Base-by-base conservation (phyloP, 805 yeast species). In the Candida dajiaensis region DNA sequence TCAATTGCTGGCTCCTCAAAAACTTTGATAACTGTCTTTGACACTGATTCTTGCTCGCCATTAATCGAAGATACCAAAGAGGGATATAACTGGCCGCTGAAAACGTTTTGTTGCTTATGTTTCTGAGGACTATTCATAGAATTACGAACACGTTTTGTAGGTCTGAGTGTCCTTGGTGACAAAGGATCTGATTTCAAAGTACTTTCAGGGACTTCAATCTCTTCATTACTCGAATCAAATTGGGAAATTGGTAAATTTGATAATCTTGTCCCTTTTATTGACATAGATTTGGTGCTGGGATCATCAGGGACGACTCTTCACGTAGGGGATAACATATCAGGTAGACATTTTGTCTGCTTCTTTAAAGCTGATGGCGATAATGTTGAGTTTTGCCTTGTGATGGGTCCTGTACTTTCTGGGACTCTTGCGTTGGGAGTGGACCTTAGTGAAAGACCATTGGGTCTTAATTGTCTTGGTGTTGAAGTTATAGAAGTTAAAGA, bases 181-280 rank as follows among this genome's bases (percentile, higher is more conserved):
- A n/a, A n/a, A n/a, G n/a, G 48, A 15, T 46, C 47, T 22, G 50
- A 36, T 15, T 53, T 33, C 2, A 54, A 54, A 7, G 61, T 55
- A 7, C 56, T 41, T 37, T 58, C 59, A 4, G 62, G 62, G 6
- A 55, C 49, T 3, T 31, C 38, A 4, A 52, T 50, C 16, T 57
- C 61, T 35, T 58, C 62, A 37, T 56, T 61, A 40, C 59, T 54
- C 15, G 62, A 56, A 3, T 54, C 58, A 28, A 44, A 57, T 37
- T 41, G 50, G 2, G 57, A 47, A 5, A 47, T 39, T 22, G 45
- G 33, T 9, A 51, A 38, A 4, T 36, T 22, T 6, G 29, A 16
- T 12, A 41, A 35, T 21, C 23, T 25, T n/a, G 39, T 19, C 11
- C 39, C 45, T 25, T 36, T 18, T 16, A 16, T 9, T 33, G 36